Conservation (phyloP, 2,329 filamentous ascomycete genomes). For the Claviceps quebecensis region DNA sequence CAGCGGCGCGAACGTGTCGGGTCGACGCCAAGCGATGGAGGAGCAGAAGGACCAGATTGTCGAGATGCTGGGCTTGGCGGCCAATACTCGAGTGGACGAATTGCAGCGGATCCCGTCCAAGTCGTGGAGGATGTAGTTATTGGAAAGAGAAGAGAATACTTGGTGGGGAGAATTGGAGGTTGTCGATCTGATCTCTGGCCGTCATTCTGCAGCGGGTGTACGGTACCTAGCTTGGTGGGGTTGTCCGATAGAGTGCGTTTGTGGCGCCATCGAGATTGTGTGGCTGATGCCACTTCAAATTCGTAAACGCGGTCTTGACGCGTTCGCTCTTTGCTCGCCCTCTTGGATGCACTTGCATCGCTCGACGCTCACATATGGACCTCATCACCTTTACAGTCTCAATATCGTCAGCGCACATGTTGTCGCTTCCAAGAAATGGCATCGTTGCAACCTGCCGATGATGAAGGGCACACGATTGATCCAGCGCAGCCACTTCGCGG, state of each 20-base stretch:
- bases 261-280: not conserved
- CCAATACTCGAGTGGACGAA: not conserved
- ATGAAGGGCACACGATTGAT: conserved; percentile 29
- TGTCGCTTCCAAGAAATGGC: conserved; percentile 13
- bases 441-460: conserved; percentile 13
- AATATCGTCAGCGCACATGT: not conserved
- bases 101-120: not conserved
- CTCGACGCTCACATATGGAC: not conserved
- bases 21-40: not conserved
- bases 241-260: not conserved
- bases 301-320: not conserved
- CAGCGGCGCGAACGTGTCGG: not conserved
- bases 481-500: conserved; percentile 51
- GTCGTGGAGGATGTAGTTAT: not conserved
- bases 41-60: not conserved
- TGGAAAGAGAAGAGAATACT: not conserved
- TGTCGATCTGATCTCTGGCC: not conserved
- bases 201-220: too few species aligned
- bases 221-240: conserved; percentile 9
- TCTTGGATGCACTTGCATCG: not conserved
- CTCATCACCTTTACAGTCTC: not conserved
- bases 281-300: not conserved
- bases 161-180: not conserved
- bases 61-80: not conserved
- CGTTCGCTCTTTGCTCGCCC: not conserved